Conservation (phyloP, 2,329 filamentous ascomycete genomes). For the Neonectria sp. region DNA sequence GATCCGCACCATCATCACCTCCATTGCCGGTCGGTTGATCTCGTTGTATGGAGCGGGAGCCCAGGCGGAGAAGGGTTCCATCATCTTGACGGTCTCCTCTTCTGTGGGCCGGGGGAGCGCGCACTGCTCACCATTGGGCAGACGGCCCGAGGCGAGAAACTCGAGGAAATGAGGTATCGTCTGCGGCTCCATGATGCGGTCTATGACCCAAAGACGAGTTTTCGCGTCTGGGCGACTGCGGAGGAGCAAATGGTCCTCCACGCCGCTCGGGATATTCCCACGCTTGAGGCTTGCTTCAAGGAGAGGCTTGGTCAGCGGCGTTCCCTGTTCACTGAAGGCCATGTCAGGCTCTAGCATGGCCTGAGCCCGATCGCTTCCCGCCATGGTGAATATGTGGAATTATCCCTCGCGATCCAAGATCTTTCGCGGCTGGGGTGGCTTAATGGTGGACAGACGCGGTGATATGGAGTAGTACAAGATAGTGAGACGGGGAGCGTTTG, state of each 20-base stretch:
- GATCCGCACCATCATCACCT: not conserved
- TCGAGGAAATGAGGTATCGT: not conserved
- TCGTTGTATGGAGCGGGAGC: not conserved
- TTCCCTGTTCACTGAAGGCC: not conserved
- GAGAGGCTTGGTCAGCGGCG: not conserved
- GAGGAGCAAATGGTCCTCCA: not conserved
- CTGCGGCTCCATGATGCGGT: slow-evolving; percentile 6
- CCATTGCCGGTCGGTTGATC: not conserved
- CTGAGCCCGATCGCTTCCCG: not conserved
- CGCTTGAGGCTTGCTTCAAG: not conserved
- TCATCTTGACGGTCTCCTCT: not conserved
- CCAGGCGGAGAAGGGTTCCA: not conserved
- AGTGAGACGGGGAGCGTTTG: too few relatives aligned
- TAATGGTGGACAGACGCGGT: too few relatives aligned
- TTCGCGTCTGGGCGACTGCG: not conserved
- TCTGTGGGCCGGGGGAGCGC: not conserved
- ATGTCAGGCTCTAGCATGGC: not conserved
- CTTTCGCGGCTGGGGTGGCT: not conserved
- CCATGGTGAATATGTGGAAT: not conserved
- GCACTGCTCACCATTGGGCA: not conserved
- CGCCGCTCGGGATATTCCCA: not conserved
- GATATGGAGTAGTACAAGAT: too few relatives aligned
- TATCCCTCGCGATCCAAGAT: too few relatives aligned
- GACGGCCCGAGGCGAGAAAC: not conserved
- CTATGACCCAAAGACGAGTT: not conserved